A percentile compares a stretch with the other conserved stretches of the same genome.
These are phyloP conservation scores for Coprinellus micaceus DNA, from an alignment of 768 basidiomycete genomes.

Conservation along the genomic window DNA sequence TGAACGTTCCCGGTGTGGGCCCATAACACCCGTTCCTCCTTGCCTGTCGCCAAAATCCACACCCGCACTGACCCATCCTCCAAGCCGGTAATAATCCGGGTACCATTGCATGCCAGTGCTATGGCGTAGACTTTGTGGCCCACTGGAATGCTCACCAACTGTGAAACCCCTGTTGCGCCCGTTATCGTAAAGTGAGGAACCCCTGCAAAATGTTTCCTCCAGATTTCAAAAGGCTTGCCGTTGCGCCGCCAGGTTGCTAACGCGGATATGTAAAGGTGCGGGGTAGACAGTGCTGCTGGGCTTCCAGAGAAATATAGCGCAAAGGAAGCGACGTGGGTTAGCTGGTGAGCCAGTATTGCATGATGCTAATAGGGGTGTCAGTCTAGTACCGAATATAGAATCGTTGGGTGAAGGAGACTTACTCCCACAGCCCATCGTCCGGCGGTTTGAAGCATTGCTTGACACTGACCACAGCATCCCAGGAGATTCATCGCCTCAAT, in stretches of 20 bases:
- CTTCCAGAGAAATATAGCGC: constrained; percentile 4
- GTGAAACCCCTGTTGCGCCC: neutral
- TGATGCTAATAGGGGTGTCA: too few species aligned
- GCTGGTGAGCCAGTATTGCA: constrained; percentile 1
- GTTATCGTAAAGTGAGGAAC: neutral
- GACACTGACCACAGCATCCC: constrained; percentile 11
- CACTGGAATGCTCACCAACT: neutral
- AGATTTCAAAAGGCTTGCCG: neutral
- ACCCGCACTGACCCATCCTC: constrained; percentile 14
- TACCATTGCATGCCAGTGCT: neutral
- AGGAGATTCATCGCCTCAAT: constrained; percentile 27
- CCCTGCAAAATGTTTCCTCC: neutral
- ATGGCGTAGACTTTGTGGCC: neutral
- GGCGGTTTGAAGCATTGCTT: constrained; percentile 18
- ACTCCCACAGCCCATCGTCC: neutral
- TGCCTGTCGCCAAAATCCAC: constrained; percentile 13
- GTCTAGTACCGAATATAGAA: too few species aligned
- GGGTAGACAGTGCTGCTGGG: constrained; percentile 1
- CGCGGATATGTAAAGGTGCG: constrained; percentile 4
- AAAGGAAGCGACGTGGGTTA: neutral
- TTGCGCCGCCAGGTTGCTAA: neutral
- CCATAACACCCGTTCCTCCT: neutral
- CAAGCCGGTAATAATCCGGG: too few species aligned
- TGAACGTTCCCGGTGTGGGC: constrained; percentile 5
- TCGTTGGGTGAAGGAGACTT: too few species aligned